Percentiles rank a stretch among this genome's conserved stretches.
Evolutionary conservation across 73 alveolate species (phyloP).

Genomic region (Paramecium pentaurelia): DNA sequence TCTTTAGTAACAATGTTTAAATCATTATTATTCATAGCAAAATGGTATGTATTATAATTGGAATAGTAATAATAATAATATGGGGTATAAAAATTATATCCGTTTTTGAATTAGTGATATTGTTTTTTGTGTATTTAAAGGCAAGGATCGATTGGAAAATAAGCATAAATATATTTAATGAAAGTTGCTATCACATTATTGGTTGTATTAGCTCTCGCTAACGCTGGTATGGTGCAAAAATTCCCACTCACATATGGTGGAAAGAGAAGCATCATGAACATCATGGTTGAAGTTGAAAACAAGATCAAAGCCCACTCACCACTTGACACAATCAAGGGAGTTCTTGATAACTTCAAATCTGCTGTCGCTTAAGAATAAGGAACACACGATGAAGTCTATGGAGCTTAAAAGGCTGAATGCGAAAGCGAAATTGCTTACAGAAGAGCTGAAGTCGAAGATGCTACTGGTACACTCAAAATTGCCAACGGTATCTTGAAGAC

Average conservation of each 20-base stretch:
- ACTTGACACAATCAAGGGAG: slow-evolving; percentile 48
- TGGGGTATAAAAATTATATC: neutral
- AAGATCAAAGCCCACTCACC: slow-evolving; percentile 17
- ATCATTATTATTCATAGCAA: neutral
- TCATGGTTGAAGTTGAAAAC: slow-evolving; percentile 52
- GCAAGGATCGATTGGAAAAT: neutral
- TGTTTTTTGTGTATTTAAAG: neutral
- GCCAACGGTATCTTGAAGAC: slow-evolving; percentile 56
- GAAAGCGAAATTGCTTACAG: slow-evolving; percentile 44
- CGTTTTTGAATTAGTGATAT: neutral
- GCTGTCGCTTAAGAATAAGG: slow-evolving; percentile 42
- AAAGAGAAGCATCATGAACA: slow-evolving; percentile 41
- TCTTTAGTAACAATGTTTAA: neutral
- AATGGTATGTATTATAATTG: no score
- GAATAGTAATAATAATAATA: neutral
- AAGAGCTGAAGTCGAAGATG: slow-evolving; percentile 43
- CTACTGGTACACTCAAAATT: neutral
- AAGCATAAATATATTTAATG: neutral
- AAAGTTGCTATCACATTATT: neutral
- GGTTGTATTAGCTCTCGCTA: slow-evolving; percentile 41
- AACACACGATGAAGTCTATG: slow-evolving; percentile 40
- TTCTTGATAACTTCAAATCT: neutral
- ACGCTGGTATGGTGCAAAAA: slow-evolving; percentile 12
- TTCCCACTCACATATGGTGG: slow-evolving; percentile 35
- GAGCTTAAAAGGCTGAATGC: slow-evolving; percentile 34